Percentiles rank a stretch among this genome's conserved stretches.
phyloP scores from a whole-genome alignment of 2,329 filamentous ascomycete species.

The Aspergillus sojae region DNA sequence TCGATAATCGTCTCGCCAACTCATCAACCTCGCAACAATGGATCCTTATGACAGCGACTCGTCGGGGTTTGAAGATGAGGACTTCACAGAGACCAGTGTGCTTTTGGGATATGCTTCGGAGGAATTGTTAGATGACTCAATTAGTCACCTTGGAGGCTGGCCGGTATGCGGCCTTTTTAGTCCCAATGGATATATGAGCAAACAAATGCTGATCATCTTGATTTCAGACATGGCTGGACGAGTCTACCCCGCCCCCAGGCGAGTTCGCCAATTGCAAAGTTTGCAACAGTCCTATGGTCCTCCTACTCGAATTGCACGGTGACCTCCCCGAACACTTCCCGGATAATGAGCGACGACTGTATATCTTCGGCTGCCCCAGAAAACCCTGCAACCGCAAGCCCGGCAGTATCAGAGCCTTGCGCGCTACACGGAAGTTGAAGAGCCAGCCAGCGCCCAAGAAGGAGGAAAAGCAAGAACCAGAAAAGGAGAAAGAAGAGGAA shows the following conservation, averaged over 20 bases:
- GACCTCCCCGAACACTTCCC: constrained; percentile 86
- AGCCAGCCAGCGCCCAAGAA: constrained; percentile 35
- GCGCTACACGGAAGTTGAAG: constrained; percentile 62
- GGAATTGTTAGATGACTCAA: constrained; percentile 75
- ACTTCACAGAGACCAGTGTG: constrained; percentile 70
- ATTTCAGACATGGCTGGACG: constrained; percentile 77
- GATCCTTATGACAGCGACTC: constrained; percentile 85
- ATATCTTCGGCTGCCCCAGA: constrained; percentile 79
- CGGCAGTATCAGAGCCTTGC: constrained; percentile 76
- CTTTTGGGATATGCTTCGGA: constrained; percentile 86
- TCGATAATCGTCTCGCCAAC: not conserved
- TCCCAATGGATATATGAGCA: not conserved
- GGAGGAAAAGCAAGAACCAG: constrained; percentile 22
- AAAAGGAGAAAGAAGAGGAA: constrained; percentile 15
- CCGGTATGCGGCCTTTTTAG: constrained; percentile 66
- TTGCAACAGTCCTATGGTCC: constrained; percentile 79
- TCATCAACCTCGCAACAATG: constrained; percentile 53
- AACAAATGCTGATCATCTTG: constrained; percentile 18
- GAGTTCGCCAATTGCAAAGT: constrained; percentile 81
- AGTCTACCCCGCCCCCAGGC: constrained; percentile 70
- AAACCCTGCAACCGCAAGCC: constrained; percentile 79
- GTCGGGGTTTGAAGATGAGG: constrained; percentile 66
- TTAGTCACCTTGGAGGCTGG: constrained; percentile 84
- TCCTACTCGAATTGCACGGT: constrained; percentile 88
- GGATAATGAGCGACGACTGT: constrained; percentile 82